Conservation (phyloP, 176 grass and related monocot species). For the Tillandsia fasciculata region DNA sequence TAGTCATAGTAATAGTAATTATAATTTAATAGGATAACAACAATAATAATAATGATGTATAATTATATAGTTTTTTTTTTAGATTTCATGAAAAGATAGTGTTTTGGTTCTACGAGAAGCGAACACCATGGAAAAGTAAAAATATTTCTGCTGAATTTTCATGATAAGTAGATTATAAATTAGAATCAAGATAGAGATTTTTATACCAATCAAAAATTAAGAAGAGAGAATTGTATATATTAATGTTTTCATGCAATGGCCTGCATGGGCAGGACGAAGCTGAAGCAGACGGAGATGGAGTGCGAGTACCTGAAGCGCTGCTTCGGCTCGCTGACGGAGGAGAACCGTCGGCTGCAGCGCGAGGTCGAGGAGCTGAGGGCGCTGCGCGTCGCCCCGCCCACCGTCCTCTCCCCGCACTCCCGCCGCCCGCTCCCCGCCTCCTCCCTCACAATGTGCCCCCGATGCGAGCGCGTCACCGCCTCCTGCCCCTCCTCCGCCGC, state of each 20-base stretch:
- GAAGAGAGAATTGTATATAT: too few species aligned
- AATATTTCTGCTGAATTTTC: too few species aligned
- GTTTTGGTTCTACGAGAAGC: too few species aligned
- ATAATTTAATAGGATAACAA: not conserved
- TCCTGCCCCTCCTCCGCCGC: conserved; percentile 28
- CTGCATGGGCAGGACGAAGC: conserved; percentile 23
- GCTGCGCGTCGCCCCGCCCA: conserved; percentile 79
- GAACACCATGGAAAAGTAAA: too few species aligned
- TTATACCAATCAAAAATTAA: too few species aligned
- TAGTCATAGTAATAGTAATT: not conserved
- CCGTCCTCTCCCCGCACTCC: conserved; percentile 86
- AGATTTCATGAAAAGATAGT: too few species aligned
- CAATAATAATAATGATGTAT: not conserved
- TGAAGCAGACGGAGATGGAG: conserved; percentile 44
- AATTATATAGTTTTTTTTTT: not conserved
- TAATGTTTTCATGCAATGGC: too few species aligned
- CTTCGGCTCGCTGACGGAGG: conserved; percentile 31
- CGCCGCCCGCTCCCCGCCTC: conserved; percentile 78
- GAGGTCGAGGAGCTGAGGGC: conserved; percentile 46
- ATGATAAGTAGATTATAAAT: too few species aligned
- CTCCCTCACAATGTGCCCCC: conserved; percentile 87
- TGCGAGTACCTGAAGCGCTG: conserved; percentile 40
- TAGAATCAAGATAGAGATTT: too few species aligned
- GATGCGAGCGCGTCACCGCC: conserved; percentile 79
- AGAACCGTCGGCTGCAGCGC: conserved; percentile 35